Conservation (phyloP, 2,329 filamentous ascomycete genomes). For the Phaeosphaeriaceae sp. region DNA sequence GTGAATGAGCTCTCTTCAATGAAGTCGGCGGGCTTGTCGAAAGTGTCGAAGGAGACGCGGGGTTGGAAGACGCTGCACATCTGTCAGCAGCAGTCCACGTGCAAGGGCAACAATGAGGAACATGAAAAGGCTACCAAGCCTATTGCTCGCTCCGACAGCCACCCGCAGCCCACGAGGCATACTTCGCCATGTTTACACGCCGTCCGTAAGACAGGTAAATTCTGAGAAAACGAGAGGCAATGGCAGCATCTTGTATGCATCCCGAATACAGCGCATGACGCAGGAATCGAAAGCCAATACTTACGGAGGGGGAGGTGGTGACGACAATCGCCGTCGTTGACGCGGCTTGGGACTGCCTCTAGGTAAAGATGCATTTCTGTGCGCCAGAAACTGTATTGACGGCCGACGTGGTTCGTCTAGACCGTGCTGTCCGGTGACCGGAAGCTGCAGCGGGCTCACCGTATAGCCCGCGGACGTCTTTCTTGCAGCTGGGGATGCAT, state of each 20-base stretch:
- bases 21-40: conserved; percentile 72
- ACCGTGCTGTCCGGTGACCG: conserved; percentile 23
- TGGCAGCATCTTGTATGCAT: not conserved
- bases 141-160: conserved; percentile 26
- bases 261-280: not conserved
- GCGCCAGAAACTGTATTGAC: conserved; percentile 49
- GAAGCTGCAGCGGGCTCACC: conserved; percentile 36
- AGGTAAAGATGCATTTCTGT: conserved; percentile 39
- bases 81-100: conserved; percentile 19
- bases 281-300: conserved; percentile 24
- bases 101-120: conserved; percentile 24
- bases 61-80: conserved; percentile 66
- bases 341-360: conserved; percentile 43
- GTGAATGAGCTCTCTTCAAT: conserved; percentile 71
- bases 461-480: conserved; percentile 24
- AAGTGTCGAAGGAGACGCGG: conserved; percentile 78
- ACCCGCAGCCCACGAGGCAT: conserved; percentile 28
- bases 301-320: conserved; percentile 53
- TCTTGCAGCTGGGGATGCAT: conserved; percentile 34
- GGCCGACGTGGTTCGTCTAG: conserved; percentile 44
- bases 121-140: conserved; percentile 26
- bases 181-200: conserved; percentile 32
- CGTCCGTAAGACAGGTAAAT: conserved; percentile 5
- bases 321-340: conserved; percentile 47
- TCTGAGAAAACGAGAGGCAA: conserved; percentile 10